Evolutionary conservation across 768 basidiomycete species (phyloP).

Genomic region (Lactarius akahatsu): DNA sequence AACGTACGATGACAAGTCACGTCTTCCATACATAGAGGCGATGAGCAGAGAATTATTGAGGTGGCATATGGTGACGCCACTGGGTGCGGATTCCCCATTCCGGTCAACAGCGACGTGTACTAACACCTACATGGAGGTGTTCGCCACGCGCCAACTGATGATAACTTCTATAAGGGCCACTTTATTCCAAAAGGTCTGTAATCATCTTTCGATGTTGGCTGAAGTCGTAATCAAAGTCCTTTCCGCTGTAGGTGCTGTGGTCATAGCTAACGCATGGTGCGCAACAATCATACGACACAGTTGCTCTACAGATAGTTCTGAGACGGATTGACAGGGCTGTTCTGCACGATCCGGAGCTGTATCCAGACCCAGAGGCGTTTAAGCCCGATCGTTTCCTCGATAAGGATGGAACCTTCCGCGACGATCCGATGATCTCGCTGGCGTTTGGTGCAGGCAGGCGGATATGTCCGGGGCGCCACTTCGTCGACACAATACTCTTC

Average conservation of each 20-base stretch:
- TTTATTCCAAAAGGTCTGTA: conserved; percentile 33
- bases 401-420: not conserved
- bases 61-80: conserved; percentile 25
- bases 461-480: conserved; percentile 29
- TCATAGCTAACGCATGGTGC: conserved; percentile 34
- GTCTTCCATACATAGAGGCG: conserved; percentile 32
- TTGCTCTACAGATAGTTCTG: too few relatives aligned
- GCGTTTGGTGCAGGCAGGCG: conserved; percentile 24
- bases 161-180: conserved; percentile 13
- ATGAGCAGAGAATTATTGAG: conserved; percentile 33
- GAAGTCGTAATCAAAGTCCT: not conserved
- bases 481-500: conserved; percentile 28
- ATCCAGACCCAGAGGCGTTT: conserved; percentile 34
- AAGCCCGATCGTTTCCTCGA: conserved; percentile 34
- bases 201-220: not conserved
- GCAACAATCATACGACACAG: not conserved
- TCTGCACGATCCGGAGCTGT: conserved; percentile 32
- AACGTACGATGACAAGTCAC: conserved; percentile 30
- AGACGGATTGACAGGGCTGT: conserved; percentile 2
- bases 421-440: not conserved
- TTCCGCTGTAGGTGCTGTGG: not conserved
- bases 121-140: conserved; percentile 13
- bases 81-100: conserved; percentile 1
- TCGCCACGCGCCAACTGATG: conserved; percentile 25
- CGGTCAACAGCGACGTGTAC: too few relatives aligned